Evolutionary conservation across 2,329 filamentous ascomycete species (phyloP).

Genomic region (Atkinsonella texensis): DNA sequence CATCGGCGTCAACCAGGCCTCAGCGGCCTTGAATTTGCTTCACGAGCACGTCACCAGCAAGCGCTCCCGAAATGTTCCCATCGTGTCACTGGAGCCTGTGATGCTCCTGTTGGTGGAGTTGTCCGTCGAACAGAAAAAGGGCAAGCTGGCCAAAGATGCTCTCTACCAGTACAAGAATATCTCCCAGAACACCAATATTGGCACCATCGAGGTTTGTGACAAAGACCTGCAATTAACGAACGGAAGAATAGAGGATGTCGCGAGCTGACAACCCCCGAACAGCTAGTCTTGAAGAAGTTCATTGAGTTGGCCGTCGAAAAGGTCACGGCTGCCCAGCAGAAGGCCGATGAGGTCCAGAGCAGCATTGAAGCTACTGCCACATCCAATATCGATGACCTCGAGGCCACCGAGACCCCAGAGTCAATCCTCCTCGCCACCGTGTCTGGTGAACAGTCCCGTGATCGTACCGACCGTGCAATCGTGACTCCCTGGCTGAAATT

Average conservation of each 20-base stretch:
- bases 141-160: slow-evolving; percentile 96
- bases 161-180: slow-evolving; percentile 99
- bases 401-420: slow-evolving; percentile 94
- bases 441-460: slow-evolving; percentile 92
- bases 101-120: slow-evolving; percentile 97
- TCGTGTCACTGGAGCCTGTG: slow-evolving; percentile 90
- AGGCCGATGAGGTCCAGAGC: slow-evolving; percentile 90
- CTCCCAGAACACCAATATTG: slow-evolving; percentile 96
- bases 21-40: slow-evolving; percentile 84
- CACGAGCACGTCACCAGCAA: slow-evolving; percentile 99
- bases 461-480: slow-evolving; percentile 94
- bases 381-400: slow-evolving; percentile 81
- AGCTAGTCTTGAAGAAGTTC: slow-evolving; percentile 92
- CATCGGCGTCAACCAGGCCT: slow-evolving; percentile 89
- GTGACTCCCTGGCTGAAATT: slow-evolving; percentile 99
- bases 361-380: slow-evolving; percentile 61
- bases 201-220: slow-evolving; percentile 73
- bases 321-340: slow-evolving; percentile 88
- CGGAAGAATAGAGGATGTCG: neutral
- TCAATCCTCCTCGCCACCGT: slow-evolving; percentile 96
- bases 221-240: neutral
- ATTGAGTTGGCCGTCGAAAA: slow-evolving; percentile 95
- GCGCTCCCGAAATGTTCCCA: slow-evolving; percentile 92
- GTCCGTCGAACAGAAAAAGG: slow-evolving; percentile 94
- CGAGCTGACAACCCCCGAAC: slow-evolving; percentile 10